phyloP scores from a whole-genome alignment of 2,329 filamentous ascomycete species.

The Beauveria pseudobassiana region DNA sequence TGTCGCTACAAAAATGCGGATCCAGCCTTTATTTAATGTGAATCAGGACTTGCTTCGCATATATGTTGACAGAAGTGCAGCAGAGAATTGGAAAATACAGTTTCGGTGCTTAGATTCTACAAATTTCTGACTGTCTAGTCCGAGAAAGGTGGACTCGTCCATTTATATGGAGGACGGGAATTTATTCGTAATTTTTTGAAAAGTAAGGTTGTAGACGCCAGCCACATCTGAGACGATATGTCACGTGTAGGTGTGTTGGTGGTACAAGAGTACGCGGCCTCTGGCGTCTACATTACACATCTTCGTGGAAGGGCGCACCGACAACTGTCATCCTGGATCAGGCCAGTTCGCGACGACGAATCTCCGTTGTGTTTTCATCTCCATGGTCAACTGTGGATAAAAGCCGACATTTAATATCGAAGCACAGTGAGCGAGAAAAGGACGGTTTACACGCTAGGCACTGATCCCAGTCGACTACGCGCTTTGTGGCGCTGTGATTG shows the following conservation, averaged over 20 bases:
- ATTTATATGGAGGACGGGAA: neutral
- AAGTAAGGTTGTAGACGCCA: neutral
- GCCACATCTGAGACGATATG: neutral
- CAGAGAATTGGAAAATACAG: neutral
- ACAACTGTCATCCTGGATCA: neutral
- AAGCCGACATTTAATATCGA: neutral
- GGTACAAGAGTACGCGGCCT: neutral
- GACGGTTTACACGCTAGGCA: neutral
- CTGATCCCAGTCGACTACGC: slow-evolving; percentile 5
- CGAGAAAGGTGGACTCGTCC: neutral
- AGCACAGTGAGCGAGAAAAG: neutral
- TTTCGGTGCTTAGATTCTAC: no score
- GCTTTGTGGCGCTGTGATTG: slow-evolving; percentile 19
- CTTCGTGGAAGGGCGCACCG: neutral
- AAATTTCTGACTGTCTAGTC: no score
- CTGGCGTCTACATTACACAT: neutral
- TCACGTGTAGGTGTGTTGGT: slow-evolving; percentile 9
- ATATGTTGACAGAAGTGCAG: no score
- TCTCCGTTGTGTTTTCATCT: neutral
- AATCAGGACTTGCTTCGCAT: no score
- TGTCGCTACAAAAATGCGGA: no score
- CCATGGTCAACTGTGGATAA: neutral
- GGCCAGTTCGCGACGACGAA: neutral
- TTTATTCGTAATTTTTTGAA: neutral
- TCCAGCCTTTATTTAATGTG: no score